Conservation (phyloP, 345 rosid genomes). For the Arabis alpina region DNA sequence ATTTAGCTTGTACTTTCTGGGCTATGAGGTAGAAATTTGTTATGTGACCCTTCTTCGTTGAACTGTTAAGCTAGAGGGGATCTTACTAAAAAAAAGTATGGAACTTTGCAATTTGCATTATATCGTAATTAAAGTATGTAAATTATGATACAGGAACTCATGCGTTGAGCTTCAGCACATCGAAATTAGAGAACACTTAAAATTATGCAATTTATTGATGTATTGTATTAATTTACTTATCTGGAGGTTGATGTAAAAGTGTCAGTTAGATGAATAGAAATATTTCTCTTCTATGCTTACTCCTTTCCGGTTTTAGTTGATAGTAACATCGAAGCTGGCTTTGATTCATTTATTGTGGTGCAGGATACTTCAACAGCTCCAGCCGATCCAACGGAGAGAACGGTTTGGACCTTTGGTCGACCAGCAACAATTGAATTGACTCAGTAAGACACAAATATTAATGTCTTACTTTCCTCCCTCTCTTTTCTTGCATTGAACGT, state of each 20-base stretch:
- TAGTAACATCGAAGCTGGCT: not conserved
- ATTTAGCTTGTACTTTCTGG: constrained; percentile 86
- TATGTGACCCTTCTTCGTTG: constrained; percentile 9
- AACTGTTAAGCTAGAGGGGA: constrained; percentile 5
- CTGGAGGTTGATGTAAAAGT: not conserved
- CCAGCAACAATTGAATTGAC: constrained; percentile 89
- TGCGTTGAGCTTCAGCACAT: not conserved
- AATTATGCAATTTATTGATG: not conserved
- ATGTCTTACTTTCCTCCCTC: constrained; percentile 10
- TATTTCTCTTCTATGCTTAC: not conserved
- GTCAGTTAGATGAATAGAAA: not conserved
- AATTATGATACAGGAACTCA: not conserved
- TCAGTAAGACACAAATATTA: constrained; percentile 56
- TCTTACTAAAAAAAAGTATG: not conserved
- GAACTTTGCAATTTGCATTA: constrained; percentile 17
- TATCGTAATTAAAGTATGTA: not conserved
- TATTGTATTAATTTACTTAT: not conserved
- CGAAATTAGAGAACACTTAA: not conserved
- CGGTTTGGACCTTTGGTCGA: constrained; percentile 79
- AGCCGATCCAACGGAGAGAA: constrained; percentile 70
- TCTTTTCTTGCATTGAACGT: not conserved
- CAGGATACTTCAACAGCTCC: constrained; percentile 82
- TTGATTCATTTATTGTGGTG: constrained; percentile 29
- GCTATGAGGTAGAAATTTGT: constrained; percentile 76
- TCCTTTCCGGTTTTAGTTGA: not conserved